These are phyloP conservation scores for Phytophthora citricola DNA, from an alignment of 352 stramenopile species.

Conservation along the genomic window DNA sequence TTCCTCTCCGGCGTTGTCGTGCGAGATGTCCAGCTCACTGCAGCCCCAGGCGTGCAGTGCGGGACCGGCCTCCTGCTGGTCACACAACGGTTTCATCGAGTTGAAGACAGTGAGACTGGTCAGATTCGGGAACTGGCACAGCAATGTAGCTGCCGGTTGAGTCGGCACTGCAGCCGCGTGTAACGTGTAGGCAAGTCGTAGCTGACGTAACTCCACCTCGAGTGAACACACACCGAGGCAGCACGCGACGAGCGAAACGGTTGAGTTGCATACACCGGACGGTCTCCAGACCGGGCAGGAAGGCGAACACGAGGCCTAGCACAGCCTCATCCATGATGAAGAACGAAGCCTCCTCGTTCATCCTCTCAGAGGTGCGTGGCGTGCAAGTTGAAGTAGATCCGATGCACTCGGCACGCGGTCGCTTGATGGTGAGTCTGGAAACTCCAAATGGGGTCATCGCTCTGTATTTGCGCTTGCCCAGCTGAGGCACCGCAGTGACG, in stretches of 20 bases:
- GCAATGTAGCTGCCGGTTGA: constrained; percentile 41
- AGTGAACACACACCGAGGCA: constrained; percentile 71
- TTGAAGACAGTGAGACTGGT: constrained; percentile 65
- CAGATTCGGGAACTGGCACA: constrained; percentile 69
- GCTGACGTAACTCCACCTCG: constrained; percentile 55
- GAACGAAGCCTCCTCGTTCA: constrained; percentile 45
- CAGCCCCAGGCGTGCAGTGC: constrained; percentile 82
- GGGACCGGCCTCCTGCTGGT: constrained; percentile 55
- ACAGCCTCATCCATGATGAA: constrained; percentile 80
- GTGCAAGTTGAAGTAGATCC: constrained; percentile 32
- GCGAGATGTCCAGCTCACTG: constrained; percentile 79
- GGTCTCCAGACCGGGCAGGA: constrained; percentile 69
- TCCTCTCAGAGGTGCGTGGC: constrained; percentile 11
- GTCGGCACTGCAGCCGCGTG: constrained; percentile 28
- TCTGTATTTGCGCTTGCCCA: constrained; percentile 64
- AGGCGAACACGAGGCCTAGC: constrained; percentile 71
- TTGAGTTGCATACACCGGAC: constrained; percentile 70
- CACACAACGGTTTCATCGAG: constrained; percentile 56
- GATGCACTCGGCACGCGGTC: constrained; percentile 43
- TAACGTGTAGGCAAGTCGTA: constrained; percentile 52
- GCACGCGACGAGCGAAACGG: constrained; percentile 59
- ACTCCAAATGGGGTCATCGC: constrained; percentile 55
- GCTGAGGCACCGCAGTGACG: constrained; percentile 37
- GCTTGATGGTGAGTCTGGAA: constrained; percentile 68
- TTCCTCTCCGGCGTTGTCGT: constrained; percentile 75